phyloP scores from a whole-genome alignment of 73 alveolate species.

The Paramecium pentaurelia region DNA sequence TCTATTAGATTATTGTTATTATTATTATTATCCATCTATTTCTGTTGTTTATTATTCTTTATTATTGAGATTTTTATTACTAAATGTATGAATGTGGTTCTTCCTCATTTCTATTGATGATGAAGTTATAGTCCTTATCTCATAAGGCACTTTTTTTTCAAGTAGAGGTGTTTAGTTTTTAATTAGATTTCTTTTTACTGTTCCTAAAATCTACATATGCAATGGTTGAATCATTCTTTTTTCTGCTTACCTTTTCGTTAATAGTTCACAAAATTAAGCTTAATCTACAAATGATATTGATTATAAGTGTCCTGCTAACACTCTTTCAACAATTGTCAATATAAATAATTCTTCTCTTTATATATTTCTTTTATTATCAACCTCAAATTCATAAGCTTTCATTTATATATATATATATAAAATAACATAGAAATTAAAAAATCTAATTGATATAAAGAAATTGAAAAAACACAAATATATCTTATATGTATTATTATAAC shows the following conservation, averaged over 20 bases:
- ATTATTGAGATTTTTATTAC: background rate
- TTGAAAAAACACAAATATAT: too few species aligned
- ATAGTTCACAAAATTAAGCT: background rate
- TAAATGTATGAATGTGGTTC: background rate
- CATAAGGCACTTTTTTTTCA: background rate
- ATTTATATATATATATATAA: background rate
- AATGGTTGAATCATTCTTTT: background rate
- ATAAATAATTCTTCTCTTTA: constrained; percentile 3
- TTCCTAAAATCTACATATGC: background rate
- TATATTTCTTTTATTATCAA: background rate
- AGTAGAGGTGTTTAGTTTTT: background rate
- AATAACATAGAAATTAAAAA: background rate
- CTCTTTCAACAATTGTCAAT: constrained; percentile 17
- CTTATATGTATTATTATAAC: too few species aligned
- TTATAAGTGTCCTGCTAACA: background rate
- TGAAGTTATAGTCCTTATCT: background rate
- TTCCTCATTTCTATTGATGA: background rate
- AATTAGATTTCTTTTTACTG: background rate
- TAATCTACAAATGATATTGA: background rate
- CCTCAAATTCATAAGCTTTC: background rate
- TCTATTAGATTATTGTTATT: background rate
- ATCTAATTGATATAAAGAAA: background rate
- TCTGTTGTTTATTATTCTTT: constrained; percentile 5
- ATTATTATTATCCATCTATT: background rate
- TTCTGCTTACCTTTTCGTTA: background rate